These are phyloP conservation scores for Desmodesmus armatus DNA, from an alignment of 139 green algal species.

Conservation along the genomic window DNA sequence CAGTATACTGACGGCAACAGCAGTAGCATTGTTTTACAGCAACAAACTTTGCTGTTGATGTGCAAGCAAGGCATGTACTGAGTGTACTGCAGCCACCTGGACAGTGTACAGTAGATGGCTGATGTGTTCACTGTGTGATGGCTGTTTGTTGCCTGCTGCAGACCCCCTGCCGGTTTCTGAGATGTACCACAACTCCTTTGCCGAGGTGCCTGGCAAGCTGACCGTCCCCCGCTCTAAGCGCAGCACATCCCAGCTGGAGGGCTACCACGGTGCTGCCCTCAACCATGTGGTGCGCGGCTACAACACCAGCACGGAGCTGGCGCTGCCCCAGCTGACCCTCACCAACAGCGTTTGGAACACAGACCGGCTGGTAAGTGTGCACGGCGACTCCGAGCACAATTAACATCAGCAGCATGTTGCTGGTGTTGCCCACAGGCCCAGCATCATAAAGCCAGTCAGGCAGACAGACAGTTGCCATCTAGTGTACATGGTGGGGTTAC, in stretches of 20 bases:
- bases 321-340: conserved; percentile 12
- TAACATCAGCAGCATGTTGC: background rate
- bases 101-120: background rate
- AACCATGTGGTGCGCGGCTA: background rate
- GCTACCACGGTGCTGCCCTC: conserved; percentile 11
- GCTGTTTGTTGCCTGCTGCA: background rate
- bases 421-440: background rate
- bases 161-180: background rate
- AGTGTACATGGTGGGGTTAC: too few species aligned
- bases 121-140: background rate
- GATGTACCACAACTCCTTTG: background rate
- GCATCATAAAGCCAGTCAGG: too few species aligned
- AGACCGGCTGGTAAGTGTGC: background rate
- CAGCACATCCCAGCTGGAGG: background rate
- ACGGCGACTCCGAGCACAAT: background rate
- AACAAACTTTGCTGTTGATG: too few species aligned
- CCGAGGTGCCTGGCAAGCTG: background rate
- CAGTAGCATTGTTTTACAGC: background rate
- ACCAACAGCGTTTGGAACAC: conserved; percentile 16
- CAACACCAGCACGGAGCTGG: conserved; percentile 12
- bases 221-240: background rate
- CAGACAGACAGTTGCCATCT: too few species aligned
- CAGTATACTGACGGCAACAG: background rate
- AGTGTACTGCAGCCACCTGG: background rate
- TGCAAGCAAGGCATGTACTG: background rate